phyloP scores from a whole-genome alignment of 768 basidiomycete species.

The Cantharellus cinnabarinus region DNA sequence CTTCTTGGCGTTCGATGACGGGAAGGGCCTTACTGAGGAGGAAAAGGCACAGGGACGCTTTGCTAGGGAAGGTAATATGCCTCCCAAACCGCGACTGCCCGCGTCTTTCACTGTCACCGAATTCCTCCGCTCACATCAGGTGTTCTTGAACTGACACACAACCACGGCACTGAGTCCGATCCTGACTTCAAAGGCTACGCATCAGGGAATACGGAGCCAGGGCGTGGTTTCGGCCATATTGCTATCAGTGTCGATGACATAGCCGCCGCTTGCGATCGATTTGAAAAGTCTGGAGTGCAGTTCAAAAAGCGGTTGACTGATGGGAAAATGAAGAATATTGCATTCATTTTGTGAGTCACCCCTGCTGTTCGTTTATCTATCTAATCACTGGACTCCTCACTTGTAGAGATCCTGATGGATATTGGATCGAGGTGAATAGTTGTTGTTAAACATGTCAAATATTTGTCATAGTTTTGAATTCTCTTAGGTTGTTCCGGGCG shows the following conservation, averaged over 20 bases:
- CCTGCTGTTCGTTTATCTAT: neutral
- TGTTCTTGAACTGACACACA: constrained; percentile 68
- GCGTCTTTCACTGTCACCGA: neutral
- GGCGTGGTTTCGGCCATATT: constrained; percentile 49
- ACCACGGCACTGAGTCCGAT: constrained; percentile 79
- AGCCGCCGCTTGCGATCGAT: constrained; percentile 60
- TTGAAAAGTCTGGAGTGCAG: constrained; percentile 55
- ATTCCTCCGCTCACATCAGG: constrained; percentile 21
- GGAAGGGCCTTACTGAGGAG: constrained; percentile 28
- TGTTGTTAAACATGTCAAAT: too few relatives aligned
- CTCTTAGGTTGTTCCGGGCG: too few relatives aligned
- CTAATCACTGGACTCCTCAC: neutral
- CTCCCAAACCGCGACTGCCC: constrained; percentile 1
- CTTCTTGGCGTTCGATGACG: constrained; percentile 66
- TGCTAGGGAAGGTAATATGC: constrained; percentile 39
- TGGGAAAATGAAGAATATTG: constrained; percentile 70
- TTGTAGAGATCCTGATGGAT: constrained; percentile 49
- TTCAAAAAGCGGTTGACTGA: constrained; percentile 81
- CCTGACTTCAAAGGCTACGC: constrained; percentile 61
- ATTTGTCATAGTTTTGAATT: too few relatives aligned
- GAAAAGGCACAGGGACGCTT: constrained; percentile 27
- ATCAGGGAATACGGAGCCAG: constrained; percentile 69
- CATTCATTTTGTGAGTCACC: constrained; percentile 36
- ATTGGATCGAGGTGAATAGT: too few relatives aligned
- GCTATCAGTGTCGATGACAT: constrained; percentile 71